These are phyloP conservation scores for Medicago truncatula DNA, from an alignment of 306 rosid species.

Conservation along the genomic window DNA sequence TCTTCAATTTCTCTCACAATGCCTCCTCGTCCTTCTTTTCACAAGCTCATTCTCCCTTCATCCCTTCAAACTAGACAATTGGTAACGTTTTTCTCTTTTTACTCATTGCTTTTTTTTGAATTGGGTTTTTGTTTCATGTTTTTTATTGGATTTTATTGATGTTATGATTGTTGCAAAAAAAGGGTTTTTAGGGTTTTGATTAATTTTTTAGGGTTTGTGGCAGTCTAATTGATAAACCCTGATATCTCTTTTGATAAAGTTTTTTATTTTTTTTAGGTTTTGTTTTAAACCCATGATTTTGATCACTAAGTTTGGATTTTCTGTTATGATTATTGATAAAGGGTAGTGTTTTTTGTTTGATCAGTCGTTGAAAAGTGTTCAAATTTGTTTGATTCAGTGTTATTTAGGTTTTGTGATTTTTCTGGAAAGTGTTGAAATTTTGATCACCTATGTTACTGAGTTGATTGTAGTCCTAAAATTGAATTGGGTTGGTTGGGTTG, in stretches of 20 bases:
- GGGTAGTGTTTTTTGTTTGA: not conserved
- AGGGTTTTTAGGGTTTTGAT: constrained; percentile 23
- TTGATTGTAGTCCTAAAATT: constrained; percentile 8
- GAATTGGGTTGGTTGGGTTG: constrained; percentile 12
- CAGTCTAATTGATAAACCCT: not conserved
- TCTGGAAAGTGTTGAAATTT: no score
- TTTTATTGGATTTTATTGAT: constrained; percentile 12
- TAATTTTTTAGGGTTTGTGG: not conserved
- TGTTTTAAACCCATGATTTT: not conserved
- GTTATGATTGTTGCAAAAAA: constrained; percentile 8
- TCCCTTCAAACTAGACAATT: constrained; percentile 72
- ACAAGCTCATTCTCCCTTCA: constrained; percentile 73
- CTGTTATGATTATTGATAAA: not conserved
- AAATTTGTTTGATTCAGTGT: not conserved
- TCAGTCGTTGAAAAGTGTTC: no score
- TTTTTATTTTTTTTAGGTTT: constrained; percentile 10
- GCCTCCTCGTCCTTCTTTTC: constrained; percentile 72
- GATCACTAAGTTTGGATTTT: not conserved
- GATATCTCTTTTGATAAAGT: constrained; percentile 7
- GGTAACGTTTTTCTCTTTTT: constrained; percentile 55
- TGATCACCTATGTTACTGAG: not conserved
- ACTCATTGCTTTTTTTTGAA: not conserved
- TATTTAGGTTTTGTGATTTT: constrained; percentile 23
- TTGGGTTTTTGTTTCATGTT: constrained; percentile 29
- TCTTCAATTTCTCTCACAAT: constrained; percentile 44